A percentile compares a stretch with the other conserved stretches of the same genome.
Conservation (phyloP, 1,284 basidiomycete genomes). For the Melampsora larici-populina region DNA sequence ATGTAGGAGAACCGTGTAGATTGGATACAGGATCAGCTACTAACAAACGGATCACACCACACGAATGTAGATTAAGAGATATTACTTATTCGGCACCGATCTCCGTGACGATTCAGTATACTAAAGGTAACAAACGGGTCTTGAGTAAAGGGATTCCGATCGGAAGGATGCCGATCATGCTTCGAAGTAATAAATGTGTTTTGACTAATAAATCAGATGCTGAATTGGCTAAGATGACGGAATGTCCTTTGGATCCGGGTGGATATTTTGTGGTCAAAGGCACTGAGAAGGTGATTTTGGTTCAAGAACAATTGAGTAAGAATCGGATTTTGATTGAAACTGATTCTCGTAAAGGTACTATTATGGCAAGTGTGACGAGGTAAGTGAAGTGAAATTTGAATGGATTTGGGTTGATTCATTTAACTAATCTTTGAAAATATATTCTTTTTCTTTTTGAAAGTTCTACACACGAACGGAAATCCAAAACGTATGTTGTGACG, state of each 20-base stretch:
- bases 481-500: conserved; percentile 95
- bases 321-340: conserved; percentile 99
- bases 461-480: conserved; percentile 96
- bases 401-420: conserved; percentile 46
- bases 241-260: conserved; percentile 96
- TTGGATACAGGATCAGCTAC: conserved; percentile 71
- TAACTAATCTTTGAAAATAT: conserved; percentile 4
- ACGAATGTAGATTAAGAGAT: conserved; percentile 95
- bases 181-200: conserved; percentile 89
- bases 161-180: conserved; percentile 93
- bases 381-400: too few relatives aligned
- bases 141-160: conserved; percentile 79
- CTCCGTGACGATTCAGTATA: conserved; percentile 92
- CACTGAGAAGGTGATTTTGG: conserved; percentile 98
- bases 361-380: conserved; percentile 96
- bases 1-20: conserved; percentile 83
- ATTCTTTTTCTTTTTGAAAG: conserved; percentile 55
- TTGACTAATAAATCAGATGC: conserved; percentile 73
- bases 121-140: conserved; percentile 83
- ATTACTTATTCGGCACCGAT: conserved; percentile 94
- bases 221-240: conserved; percentile 84
- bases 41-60: conserved; percentile 84
- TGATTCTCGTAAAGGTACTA: conserved; percentile 75
- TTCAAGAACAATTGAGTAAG: conserved; percentile 98
- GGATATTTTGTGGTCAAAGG: conserved; percentile 99